Evolutionary conservation across 169 alveolate genomes (phyloP).

Genomic region (Plasmodium fragile): DNA sequence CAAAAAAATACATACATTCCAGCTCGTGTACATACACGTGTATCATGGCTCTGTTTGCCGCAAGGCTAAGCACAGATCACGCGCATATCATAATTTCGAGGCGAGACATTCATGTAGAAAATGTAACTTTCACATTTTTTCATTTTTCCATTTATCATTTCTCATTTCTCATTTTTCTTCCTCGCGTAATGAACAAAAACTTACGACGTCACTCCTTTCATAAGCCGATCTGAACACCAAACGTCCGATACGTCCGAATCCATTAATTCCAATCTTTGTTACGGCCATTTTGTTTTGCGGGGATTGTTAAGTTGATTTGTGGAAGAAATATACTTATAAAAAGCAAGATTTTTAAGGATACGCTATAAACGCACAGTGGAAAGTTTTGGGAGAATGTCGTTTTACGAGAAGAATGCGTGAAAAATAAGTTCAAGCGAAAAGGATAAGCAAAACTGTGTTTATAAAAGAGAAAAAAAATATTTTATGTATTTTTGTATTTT

Average conservation of each 20-base stretch:
- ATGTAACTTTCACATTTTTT: not conserved
- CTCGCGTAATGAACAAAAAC: not conserved
- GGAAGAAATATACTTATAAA: not conserved
- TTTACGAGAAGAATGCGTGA: not conserved
- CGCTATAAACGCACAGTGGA: not conserved
- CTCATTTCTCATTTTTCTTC: conserved; percentile 6
- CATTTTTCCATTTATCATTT: not conserved
- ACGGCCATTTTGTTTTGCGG: conserved; percentile 80
- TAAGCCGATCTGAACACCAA: conserved; percentile 96
- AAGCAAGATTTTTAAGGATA: not conserved
- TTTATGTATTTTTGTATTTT: not conserved
- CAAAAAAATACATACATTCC: conserved; percentile 1
- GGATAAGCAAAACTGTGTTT: not conserved
- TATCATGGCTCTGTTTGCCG: not conserved
- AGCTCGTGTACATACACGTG: not conserved
- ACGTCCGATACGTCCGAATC: conserved; percentile 99
- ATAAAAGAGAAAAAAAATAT: not conserved
- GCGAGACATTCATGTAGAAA: not conserved
- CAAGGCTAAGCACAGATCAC: not conserved
- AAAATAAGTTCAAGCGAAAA: not conserved
- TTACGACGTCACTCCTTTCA: conserved; percentile 85
- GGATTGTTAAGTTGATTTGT: not conserved
- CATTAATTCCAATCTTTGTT: conserved; percentile 97
- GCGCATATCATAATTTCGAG: not conserved
- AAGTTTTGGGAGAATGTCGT: not conserved